Conservation (phyloP, 208 protist species). For the Acanthamoeba healyi region DNA sequence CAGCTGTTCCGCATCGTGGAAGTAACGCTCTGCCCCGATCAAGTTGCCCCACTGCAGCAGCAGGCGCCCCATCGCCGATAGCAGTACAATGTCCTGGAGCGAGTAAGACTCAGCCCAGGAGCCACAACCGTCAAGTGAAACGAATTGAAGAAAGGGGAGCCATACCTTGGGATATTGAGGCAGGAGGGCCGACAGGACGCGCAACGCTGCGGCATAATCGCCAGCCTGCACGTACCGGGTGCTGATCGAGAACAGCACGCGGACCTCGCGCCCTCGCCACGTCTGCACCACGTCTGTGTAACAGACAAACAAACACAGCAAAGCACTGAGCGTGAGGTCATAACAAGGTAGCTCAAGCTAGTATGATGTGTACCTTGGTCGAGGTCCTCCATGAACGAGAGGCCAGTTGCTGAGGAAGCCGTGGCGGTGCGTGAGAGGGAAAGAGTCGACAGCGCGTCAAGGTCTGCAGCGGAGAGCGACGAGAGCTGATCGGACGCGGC, state of each 20-base stretch:
- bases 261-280: slow-evolving; percentile 59
- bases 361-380: slow-evolving; percentile 34
- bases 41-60: slow-evolving; percentile 53
- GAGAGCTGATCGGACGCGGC: neutral
- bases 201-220: slow-evolving; percentile 31
- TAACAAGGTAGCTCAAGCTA: no score
- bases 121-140: no score
- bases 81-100: slow-evolving; percentile 17
- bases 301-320: neutral
- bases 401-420: neutral
- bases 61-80: slow-evolving; percentile 47
- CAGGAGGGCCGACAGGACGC: slow-evolving; percentile 9
- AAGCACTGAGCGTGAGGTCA: neutral
- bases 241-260: slow-evolving; percentile 66
- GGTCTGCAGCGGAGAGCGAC: neutral
- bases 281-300: slow-evolving; percentile 2
- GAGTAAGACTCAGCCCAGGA: neutral
- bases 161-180: slow-evolving; percentile 10
- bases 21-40: slow-evolving; percentile 22
- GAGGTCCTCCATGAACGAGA: slow-evolving; percentile 9
- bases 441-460: neutral
- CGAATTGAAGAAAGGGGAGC: neutral
- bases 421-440: neutral
- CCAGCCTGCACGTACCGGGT: slow-evolving; percentile 24
- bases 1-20: slow-evolving; percentile 11